Percentiles rank a stretch among this genome's conserved stretches.
These are phyloP conservation scores for Lolium multiflorum DNA, from an alignment of 176 grass and related monocot species.

Conservation along the genomic window DNA sequence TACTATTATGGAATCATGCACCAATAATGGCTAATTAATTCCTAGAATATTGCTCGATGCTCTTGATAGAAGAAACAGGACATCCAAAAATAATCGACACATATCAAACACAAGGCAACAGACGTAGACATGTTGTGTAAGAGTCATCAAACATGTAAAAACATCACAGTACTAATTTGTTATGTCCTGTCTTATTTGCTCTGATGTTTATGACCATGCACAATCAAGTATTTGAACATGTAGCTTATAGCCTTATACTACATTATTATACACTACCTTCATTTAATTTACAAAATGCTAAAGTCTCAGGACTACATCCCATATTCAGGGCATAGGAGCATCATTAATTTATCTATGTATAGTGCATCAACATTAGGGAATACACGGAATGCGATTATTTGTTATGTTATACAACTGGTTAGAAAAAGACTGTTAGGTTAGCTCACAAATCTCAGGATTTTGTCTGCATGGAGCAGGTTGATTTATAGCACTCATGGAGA, in stretches of 20 bases:
- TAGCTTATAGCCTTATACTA: slow-evolving; percentile 4
- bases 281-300: neutral
- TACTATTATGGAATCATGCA: neutral
- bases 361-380: neutral
- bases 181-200: neutral
- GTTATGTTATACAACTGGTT: slow-evolving; percentile 61
- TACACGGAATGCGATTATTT: neutral
- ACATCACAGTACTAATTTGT: neutral
- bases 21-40: neutral
- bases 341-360: slow-evolving; percentile 9
- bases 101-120: neutral
- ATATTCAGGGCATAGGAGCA: neutral
- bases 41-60: neutral
- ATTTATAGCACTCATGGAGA: slow-evolving; percentile 84
- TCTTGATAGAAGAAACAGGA: slow-evolving; percentile 4
- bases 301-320: neutral
- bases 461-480: slow-evolving; percentile 58
- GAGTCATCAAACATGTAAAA: neutral
- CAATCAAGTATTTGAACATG: neutral
- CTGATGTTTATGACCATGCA: neutral
- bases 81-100: neutral
- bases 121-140: neutral
- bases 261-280: neutral
- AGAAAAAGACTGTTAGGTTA: slow-evolving; percentile 76
- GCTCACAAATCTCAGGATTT: slow-evolving; percentile 73